Evolutionary conservation across 2,329 filamentous ascomycete genomes (phyloP), one percentile per base, ranked within the genome.

Genomic region (Pseudogymnoascus sp.): DNA sequence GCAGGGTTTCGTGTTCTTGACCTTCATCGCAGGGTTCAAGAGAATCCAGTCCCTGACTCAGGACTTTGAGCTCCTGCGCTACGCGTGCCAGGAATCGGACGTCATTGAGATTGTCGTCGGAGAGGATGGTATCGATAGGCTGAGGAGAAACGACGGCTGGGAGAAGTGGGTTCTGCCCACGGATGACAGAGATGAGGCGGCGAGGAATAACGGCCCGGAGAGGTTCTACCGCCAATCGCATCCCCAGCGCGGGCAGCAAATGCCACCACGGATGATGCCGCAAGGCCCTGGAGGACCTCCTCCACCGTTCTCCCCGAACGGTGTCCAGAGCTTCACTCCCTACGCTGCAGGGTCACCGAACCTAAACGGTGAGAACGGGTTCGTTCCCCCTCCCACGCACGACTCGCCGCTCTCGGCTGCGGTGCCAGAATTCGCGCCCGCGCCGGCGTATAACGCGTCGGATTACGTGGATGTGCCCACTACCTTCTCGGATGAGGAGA

Each of bases 1-100:
- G 0, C 90, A 97, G 73, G 94, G 94, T 15, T 97, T 92, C 71
- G 92, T 97, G 12, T 86, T 85, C 59, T 77, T 99, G 60, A 80
- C 82, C 35, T 83, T 96, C 63, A 87, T 99, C 68, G 83, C 88
- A 21, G 82, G 81, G n/a, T 99, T 99, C 80, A 91, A 90, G 74
- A 87, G 94, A 63, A 87, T 96, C 72, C 87, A 87, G 74, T 78
- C 82, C 29, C 76, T 95, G 31, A 88, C 87, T 0, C 83, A 84
- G 59, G 87, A 96, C 63, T 77, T 87, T 62, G 86, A 90, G 39
- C 74, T 92, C 61, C 78, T 97, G 64, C 89, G 89, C 64, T 80
- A 83, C 61, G 90, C 88, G 12, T 92, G 89, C 71, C 83, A 88
- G 62, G 82, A 87, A 65, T 90, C 90, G 0, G 80, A 80, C 8